phyloP scores from a whole-genome alignment of 2,329 filamentous ascomycete species.

The Cercospora sp. region DNA sequence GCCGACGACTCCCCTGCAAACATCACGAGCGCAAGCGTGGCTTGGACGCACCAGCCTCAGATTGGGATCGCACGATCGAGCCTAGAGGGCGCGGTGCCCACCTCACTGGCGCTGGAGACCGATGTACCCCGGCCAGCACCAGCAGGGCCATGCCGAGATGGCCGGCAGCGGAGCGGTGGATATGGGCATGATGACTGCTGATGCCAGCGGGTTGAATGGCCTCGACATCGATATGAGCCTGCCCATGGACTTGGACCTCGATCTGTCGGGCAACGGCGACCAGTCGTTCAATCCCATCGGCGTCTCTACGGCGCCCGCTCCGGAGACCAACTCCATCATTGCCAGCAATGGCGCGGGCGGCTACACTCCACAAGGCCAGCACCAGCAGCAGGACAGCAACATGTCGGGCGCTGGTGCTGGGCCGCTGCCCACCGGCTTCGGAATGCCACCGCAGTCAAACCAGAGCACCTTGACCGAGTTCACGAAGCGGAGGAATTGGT shows the following conservation, averaged over 20 bases:
- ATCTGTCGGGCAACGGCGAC: constrained; percentile 27
- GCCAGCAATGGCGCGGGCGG: constrained; percentile 28
- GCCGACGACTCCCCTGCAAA: constrained; percentile 9
- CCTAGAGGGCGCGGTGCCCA: constrained; percentile 19
- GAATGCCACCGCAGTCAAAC: constrained; percentile 45
- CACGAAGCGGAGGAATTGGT: constrained; percentile 73
- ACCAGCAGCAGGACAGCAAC: constrained; percentile 33
- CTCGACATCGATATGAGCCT: constrained; percentile 50
- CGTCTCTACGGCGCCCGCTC: constrained; percentile 22
- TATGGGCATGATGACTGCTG: constrained; percentile 23
- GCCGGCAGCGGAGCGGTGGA: constrained; percentile 22
- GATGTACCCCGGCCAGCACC: constrained; percentile 24
- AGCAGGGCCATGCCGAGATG: constrained; percentile 19
- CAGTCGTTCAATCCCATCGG: constrained; percentile 31
- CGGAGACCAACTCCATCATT: constrained; percentile 25
- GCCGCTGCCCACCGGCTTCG: constrained; percentile 58
- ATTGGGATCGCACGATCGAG: constrained; percentile 25
- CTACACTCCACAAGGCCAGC: constrained; percentile 30
- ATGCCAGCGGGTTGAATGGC: constrained; percentile 42
- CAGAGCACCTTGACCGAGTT: constrained; percentile 64
- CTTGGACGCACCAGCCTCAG: constrained; percentile 22
- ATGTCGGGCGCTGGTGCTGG: constrained; percentile 53
- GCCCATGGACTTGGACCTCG: constrained; percentile 49
- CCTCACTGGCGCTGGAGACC: constrained; percentile 24
- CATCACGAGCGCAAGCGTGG: constrained; percentile 17